Conservation (phyloP, 345 rosid genomes). For the Dipteronia sinensis region DNA sequence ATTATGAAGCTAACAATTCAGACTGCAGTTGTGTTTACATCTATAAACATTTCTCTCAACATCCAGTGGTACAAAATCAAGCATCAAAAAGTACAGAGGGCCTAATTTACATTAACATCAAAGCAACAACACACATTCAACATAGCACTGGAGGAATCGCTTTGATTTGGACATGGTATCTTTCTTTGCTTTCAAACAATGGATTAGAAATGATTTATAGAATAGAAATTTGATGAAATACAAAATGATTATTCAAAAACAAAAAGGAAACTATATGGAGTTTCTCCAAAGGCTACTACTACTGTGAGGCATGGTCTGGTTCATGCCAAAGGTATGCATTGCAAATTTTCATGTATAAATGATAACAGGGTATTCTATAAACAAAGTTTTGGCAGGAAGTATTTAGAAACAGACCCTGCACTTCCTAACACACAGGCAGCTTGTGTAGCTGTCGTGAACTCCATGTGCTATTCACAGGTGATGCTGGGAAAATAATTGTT, state of each 20-base stretch:
- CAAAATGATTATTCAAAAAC: neutral
- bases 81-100: neutral
- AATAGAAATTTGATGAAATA: neutral
- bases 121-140: neutral
- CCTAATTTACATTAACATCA: neutral
- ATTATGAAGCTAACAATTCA: neutral
- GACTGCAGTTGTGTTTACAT: neutral
- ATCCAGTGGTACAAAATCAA: neutral
- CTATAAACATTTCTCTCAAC: neutral
- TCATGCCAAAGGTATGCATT: constrained; percentile 16
- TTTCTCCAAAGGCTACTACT: constrained; percentile 17
- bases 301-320: constrained; percentile 7
- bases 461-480: constrained; percentile 65
- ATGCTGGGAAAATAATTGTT: constrained; percentile 73
- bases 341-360: constrained; percentile 6
- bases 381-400: neutral
- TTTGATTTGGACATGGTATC: neutral
- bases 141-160: neutral
- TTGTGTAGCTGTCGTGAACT: constrained; percentile 79
- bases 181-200: constrained; percentile 1
- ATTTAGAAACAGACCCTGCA: constrained; percentile 12
- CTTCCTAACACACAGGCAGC: constrained; percentile 29
- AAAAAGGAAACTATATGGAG: constrained; percentile 6
- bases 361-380: neutral
- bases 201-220: neutral